Evolutionary conservation across 106 monocot species (phyloP).

Genomic region (Triglochin maritima): DNA sequence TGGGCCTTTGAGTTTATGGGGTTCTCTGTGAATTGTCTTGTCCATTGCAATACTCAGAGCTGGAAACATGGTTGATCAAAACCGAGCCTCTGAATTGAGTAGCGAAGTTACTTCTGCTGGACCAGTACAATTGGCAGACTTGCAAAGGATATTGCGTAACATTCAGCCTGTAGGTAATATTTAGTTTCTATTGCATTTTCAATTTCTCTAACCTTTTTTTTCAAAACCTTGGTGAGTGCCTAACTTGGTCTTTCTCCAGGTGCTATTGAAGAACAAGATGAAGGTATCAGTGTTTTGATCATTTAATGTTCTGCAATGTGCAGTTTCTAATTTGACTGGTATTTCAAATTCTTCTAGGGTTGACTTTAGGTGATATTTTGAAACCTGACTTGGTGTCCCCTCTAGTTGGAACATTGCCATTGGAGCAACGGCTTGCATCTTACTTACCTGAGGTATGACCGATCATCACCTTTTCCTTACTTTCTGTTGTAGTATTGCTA

Average conservation of each 20-base stretch:
- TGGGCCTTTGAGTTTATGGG: too few relatives aligned
- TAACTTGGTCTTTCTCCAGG: slow-evolving; percentile 10
- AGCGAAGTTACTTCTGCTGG: slow-evolving; percentile 82
- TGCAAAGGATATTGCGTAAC: slow-evolving; percentile 83
- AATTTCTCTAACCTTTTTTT: neutral
- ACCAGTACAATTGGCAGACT: slow-evolving; percentile 79
- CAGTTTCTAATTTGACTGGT: neutral
- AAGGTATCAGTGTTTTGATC: slow-evolving; percentile 30
- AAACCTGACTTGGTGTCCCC: slow-evolving; percentile 84
- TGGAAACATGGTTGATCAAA: slow-evolving; percentile 76
- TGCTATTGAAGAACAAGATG: slow-evolving; percentile 67
- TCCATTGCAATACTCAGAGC: slow-evolving; percentile 29
- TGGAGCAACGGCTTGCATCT: slow-evolving; percentile 50
- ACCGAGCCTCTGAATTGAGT: slow-evolving; percentile 43
- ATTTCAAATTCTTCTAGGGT: slow-evolving; percentile 26
- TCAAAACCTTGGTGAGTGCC: neutral
- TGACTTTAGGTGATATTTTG: slow-evolving; percentile 83
- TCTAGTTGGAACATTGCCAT: slow-evolving; percentile 54
- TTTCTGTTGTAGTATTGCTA: neutral
- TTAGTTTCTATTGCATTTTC: neutral
- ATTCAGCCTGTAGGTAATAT: slow-evolving; percentile 64
- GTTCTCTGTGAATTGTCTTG: too few relatives aligned
- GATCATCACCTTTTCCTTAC: too few relatives aligned
- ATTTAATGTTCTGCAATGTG: neutral
- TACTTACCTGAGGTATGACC: slow-evolving; percentile 76